Evolutionary conservation across 129 eudicot species (phyloP).

Genomic region (sunflower (Helianthus annuus)): HanXRQr2.0-SUNRISE NC_035445.2:100801833-100802332

Average conservation of each 20-base stretch:
- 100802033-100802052: constrained; percentile 1
- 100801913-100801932: not conserved
- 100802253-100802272: not conserved
- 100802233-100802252: not conserved
- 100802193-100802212: not conserved
- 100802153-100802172: not conserved
- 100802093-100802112: not conserved
- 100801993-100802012: not conserved
- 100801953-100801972: constrained; percentile 21
- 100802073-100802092: constrained; percentile 14
- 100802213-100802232: not conserved
- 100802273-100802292: not conserved
- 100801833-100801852: constrained; percentile 30
- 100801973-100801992: constrained; percentile 19
- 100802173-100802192: not conserved
- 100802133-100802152: not conserved
- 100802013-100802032: constrained; percentile 12
- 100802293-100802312: not conserved
- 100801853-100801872: constrained; percentile 10
- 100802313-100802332: not conserved
- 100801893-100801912: not conserved
- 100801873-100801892: constrained; percentile 16
- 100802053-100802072: constrained; percentile 7
- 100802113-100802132: not conserved
- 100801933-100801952: constrained; percentile 21